Conservation (phyloP, 495 filamentous ascomycete species). For the Cercophora scortea region DNA sequence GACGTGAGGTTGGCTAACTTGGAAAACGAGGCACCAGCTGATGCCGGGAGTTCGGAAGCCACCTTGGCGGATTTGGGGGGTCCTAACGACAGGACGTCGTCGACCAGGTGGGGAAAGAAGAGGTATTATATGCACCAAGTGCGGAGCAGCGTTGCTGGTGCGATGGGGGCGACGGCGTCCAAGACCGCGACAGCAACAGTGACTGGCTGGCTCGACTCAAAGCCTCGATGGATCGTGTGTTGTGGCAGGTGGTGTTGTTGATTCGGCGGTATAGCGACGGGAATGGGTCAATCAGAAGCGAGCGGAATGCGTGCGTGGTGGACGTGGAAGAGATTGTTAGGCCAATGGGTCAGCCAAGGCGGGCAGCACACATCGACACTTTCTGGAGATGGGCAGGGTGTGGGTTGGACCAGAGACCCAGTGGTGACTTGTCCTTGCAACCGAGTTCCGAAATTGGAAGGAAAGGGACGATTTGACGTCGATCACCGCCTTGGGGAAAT, state of each 20-base stretch:
- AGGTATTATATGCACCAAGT: constrained; percentile 12
- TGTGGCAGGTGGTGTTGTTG: constrained; percentile 6
- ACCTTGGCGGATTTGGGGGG: constrained; percentile 40
- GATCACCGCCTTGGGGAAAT: constrained; percentile 13
- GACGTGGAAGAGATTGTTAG: constrained; percentile 1
- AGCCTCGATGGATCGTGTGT: too few species aligned
- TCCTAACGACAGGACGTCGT: constrained; percentile 32
- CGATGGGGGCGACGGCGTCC: constrained; percentile 3
- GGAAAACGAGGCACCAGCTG: constrained; percentile 40
- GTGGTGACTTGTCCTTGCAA: constrained; percentile 15
- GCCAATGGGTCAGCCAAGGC: constrained; percentile 15
- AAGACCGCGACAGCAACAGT: too few species aligned
- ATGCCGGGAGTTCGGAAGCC: constrained; percentile 47
- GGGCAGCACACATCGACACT: constrained; percentile 1
- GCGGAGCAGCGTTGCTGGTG: constrained; percentile 2
- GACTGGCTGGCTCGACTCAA: too few species aligned
- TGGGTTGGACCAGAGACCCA: constrained; percentile 5
- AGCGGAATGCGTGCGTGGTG: not conserved
- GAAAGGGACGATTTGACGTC: constrained; percentile 10
- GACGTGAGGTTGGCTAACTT: constrained; percentile 33
- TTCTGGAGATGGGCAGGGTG: not conserved
- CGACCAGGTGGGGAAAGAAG: constrained; percentile 15
- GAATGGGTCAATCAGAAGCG: constrained; percentile 13
- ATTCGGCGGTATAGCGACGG: not conserved
- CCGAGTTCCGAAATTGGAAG: constrained; percentile 9